Evolutionary conservation across 2,329 filamentous ascomycete species (phyloP).

Genomic region (Aspergillus brasiliensis): DNA sequence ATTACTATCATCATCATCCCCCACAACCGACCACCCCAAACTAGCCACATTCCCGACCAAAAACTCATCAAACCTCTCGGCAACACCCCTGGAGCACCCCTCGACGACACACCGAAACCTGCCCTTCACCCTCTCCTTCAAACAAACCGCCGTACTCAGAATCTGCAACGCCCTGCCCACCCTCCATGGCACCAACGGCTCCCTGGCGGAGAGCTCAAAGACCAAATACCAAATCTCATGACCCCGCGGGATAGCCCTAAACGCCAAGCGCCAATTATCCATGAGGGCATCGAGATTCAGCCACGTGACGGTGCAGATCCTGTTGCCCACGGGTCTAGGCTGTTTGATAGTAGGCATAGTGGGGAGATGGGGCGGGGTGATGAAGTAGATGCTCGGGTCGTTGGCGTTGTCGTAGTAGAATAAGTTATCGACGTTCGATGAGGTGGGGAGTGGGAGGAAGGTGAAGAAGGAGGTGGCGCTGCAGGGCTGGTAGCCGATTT

Average conservation of each 20-base stretch:
- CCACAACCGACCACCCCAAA: not conserved
- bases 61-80: not conserved
- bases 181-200: not conserved
- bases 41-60: not conserved
- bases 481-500: not conserved
- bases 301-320: not conserved
- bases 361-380: not conserved
- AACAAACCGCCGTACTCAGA: not conserved
- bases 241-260: not conserved
- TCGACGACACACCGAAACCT: not conserved
- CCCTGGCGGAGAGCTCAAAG: not conserved
- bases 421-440: not conserved
- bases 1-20: not conserved
- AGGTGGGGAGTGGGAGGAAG: not conserved
- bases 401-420: not conserved
- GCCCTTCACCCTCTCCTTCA: not conserved
- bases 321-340: not conserved
- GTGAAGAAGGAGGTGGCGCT: not conserved
- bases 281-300: not conserved
- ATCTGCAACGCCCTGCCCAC: not conserved
- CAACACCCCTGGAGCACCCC: not conserved
- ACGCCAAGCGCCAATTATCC: not conserved
- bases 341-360: not conserved
- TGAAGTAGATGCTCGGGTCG: not conserved
- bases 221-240: not conserved